Base-by-base conservation (phyloP, 164 flowering plant genomes). In the Houttuynia cordata region DNA sequence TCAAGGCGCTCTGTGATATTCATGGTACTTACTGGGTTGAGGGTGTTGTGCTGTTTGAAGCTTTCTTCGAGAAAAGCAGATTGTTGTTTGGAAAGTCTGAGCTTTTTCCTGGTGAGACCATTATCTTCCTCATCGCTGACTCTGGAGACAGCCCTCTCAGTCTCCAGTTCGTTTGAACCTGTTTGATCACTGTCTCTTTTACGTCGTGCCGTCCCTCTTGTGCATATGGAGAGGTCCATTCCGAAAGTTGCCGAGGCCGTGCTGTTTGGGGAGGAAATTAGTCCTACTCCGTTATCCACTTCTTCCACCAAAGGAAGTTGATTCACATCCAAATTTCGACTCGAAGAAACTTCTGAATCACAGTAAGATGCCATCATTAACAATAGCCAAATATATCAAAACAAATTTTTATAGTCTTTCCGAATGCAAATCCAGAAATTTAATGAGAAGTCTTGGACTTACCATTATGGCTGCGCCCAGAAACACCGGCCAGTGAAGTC, bases 11-110 rank as follows among this genome's bases (percentile, higher is more conserved):
- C n/a, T n/a, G n/a, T n/a, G n/a, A n/a, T n/a, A n/a, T n/a, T n/a
- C 47, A 18, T 24, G 14, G 5, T 49, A 70, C 89, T 79, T 76
- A 91, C 97, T 1, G 97, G 97, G 68, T 87, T 91, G 74, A 91
- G 93, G 41, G 97, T 91, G 57, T 72, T 81, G 73, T 91, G 95
- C 62, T 91, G 93, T 73, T 85, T 91, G 83, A 91, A 91, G 70
- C 87, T 84, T 56, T 91, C 95, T 71, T 91, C 97, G 18, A 91
- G 89, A 72, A 80, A 86, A 64, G 95, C 97, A 21, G 97, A 86
- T 42, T 91, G 97, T 3, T 87, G 86, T 65, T 87, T 91, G 18
- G 91, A 78, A 41, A 91, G 85, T 24, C 97, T 72, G 14, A 91
- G 91, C 58, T 91, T 91, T 78, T 91, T 91, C 67, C 97, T 65